Evolutionary conservation across 768 basidiomycete species (phyloP).

Genomic region (Lactarius quietus): DNA sequence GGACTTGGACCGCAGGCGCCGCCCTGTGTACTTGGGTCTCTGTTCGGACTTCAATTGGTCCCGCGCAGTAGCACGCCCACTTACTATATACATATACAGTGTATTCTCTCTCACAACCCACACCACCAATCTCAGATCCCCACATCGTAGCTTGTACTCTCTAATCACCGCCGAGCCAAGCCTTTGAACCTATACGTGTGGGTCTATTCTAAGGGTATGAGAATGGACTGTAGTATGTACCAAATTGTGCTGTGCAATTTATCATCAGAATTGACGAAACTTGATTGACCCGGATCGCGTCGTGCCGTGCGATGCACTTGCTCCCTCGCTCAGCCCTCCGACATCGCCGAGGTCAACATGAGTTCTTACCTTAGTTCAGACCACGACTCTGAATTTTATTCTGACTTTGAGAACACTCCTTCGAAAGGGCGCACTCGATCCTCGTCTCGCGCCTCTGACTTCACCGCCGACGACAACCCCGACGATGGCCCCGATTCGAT

Average conservation of each 20-base stretch:
- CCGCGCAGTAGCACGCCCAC: background rate
- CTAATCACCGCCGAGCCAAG: too few relatives aligned
- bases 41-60: background rate
- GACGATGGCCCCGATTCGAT: slow-evolving; percentile 37
- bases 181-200: too few relatives aligned
- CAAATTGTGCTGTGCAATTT: background rate
- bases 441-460: slow-evolving; percentile 27
- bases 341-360: background rate
- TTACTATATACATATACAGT: too few relatives aligned
- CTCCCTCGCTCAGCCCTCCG: background rate
- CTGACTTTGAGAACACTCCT: slow-evolving; percentile 18
- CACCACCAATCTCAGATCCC: too few relatives aligned
- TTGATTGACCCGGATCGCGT: background rate
- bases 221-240: background rate
- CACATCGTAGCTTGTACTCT: background rate
- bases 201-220: too few relatives aligned
- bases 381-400: slow-evolving; percentile 16
- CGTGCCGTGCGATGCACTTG: background rate
- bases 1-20: background rate
- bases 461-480: slow-evolving; percentile 29
- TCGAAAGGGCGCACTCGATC: slow-evolving; percentile 20
- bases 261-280: too few relatives aligned
- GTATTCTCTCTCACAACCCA: too few relatives aligned
- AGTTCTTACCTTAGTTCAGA: slow-evolving; percentile 1
- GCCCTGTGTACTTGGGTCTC: background rate